phyloP scores from a whole-genome alignment of 805 yeast species.

The Geotrichum ghanense region DNA sequence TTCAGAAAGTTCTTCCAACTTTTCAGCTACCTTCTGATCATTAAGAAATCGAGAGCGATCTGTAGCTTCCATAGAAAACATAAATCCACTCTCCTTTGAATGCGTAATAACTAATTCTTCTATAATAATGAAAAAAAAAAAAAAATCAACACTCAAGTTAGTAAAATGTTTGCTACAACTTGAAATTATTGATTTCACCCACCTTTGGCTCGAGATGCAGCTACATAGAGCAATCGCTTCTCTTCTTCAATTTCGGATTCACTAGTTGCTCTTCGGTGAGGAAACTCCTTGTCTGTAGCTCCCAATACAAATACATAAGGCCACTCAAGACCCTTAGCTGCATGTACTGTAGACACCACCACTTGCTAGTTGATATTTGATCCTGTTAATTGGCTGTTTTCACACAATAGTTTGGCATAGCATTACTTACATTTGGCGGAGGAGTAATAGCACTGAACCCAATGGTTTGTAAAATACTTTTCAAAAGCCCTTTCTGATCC shows the following conservation, averaged over 20 bases:
- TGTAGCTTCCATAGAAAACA: background rate
- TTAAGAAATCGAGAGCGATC: background rate
- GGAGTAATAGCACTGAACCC: slow-evolving; percentile 10
- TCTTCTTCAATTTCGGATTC: slow-evolving; percentile 11
- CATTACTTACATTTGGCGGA: background rate
- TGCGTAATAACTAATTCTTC: background rate
- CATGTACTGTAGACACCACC: slow-evolving; percentile 74
- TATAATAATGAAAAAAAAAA: background rate
- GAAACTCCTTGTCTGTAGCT: slow-evolving; percentile 2
- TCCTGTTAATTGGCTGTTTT: slow-evolving; percentile 2
- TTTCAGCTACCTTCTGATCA: background rate
- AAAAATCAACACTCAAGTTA: background rate
- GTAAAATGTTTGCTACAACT: background rate
- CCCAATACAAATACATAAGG: slow-evolving; percentile 66
- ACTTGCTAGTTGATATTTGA: no score
- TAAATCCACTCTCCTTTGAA: background rate
- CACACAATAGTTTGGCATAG: background rate
- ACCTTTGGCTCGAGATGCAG: slow-evolving; percentile 18
- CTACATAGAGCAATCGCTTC: slow-evolving; percentile 19
- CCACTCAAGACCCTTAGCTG: slow-evolving; percentile 94
- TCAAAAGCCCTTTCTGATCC: slow-evolving; percentile 4
- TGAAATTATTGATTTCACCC: no score
- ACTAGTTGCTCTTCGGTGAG: slow-evolving; percentile 1
- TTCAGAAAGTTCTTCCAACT: background rate
- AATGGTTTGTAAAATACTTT: slow-evolving; percentile 12